Evolutionary conservation across 1,284 basidiomycete species (phyloP), one percentile per base, ranked within the genome.

Genomic region (Cryptococcus jaspeensis): DNA sequence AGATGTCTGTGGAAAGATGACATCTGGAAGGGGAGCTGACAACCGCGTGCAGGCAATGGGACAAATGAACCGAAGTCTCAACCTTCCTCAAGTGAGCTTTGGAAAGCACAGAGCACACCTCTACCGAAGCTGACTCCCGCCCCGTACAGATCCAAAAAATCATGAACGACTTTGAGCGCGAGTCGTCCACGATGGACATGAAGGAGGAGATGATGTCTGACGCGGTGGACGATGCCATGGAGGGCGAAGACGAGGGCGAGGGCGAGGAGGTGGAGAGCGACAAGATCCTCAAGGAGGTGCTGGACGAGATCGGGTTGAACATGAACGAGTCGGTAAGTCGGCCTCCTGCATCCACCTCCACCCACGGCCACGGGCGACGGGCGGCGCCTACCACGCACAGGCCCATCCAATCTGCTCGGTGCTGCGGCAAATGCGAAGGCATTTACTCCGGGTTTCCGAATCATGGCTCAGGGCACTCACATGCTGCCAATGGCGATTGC

Each of bases 171-270:
- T 99, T 99, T 67, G 95, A 99, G 80, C 89, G 87, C 70, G 96
- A 99, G 79, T 95, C 88, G 62, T 87, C 89, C 11, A 90, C 89
- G 75, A 99, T 99, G 96, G 95, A 99, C 78, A 99, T 99, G 96
- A 99, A 98, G 79, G 96, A 98, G 79, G 95, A 97, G 76, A 96
- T 99, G 89, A 99, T 99, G 95, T 91, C 89, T 39, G 96, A 99
- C 61, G 90, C 94, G 1, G 89, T 99, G 9, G 96, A 99, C 78
- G 95, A 97, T 71, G 94, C 93, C 39, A 98, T 99, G 92, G 93
- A 96, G 69, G 90, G 91, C 50, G 91, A 92, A 22, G 81, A 81
- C 39, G 92, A 93, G 64, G 94, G 94, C 52, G 94, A 96, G 54
- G 82, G 81, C 7, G 82, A 84, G 76, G 94, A 98, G 68, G 90